Percentiles rank a stretch among this genome's conserved stretches.
phyloP scores from a whole-genome alignment of 371 early-diverging fungal species.

The Apophysomyces variabilis region DNA sequence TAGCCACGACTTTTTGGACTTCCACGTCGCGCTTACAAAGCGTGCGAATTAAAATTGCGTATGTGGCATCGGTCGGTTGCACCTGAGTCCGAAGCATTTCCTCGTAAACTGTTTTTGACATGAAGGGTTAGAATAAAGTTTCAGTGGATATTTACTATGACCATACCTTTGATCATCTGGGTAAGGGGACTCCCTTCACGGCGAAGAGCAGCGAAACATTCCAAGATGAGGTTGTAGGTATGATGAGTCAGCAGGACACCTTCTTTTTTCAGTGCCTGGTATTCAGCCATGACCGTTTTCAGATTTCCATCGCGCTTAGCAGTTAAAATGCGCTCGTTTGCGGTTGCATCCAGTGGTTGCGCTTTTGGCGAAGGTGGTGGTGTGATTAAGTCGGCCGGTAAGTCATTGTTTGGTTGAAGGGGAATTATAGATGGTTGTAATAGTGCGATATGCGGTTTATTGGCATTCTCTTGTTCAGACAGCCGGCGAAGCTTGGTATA shows the following conservation, averaged over 20 bases:
- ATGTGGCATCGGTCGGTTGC: slow-evolving; percentile 43
- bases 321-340: slow-evolving; percentile 34
- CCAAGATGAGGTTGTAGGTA: slow-evolving; percentile 52
- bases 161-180: slow-evolving; percentile 40
- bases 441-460: neutral
- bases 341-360: neutral
- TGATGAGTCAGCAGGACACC: slow-evolving; percentile 38
- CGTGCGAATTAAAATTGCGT: slow-evolving; percentile 38
- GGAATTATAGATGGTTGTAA: slow-evolving; percentile 1
- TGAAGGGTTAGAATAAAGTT: neutral
- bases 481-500: slow-evolving; percentile 4
- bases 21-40: slow-evolving; percentile 54
- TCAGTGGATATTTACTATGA: neutral
- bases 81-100: slow-evolving; percentile 44
- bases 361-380: slow-evolving; percentile 9
- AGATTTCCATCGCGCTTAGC: slow-evolving; percentile 42
- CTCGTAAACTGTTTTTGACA: slow-evolving; percentile 35
- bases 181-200: slow-evolving; percentile 45
- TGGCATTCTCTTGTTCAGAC: neutral
- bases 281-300: slow-evolving; percentile 41
- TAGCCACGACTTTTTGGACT: slow-evolving; percentile 51
- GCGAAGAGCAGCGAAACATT: slow-evolving; percentile 44
- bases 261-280: slow-evolving; percentile 35
- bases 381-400: slow-evolving; percentile 5
- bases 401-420: slow-evolving; percentile 7